Conservation (phyloP, 768 basidiomycete genomes). For the Termitomyces bulborhizus region DNA sequence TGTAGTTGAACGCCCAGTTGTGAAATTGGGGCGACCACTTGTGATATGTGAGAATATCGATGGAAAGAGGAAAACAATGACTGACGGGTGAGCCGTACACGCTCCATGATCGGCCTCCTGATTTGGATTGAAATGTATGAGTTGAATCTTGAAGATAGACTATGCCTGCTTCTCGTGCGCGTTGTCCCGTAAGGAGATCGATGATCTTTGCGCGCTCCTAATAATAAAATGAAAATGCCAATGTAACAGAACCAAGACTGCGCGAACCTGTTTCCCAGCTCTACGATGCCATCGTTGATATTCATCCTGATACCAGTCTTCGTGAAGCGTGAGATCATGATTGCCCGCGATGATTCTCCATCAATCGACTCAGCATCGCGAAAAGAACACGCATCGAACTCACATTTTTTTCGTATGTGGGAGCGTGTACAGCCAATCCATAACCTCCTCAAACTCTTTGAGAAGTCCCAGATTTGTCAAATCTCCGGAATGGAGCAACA, state of each 20-base stretch:
- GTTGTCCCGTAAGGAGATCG: not conserved
- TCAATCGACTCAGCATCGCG: too few species aligned
- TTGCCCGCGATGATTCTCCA: slow-evolving; percentile 27
- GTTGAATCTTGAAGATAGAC: not conserved
- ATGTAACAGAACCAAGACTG: not conserved
- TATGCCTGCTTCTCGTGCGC: not conserved
- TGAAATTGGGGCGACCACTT: slow-evolving; percentile 2
- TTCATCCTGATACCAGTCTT: not conserved
- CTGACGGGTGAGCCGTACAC: slow-evolving; percentile 2
- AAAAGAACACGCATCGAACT: slow-evolving; percentile 22
- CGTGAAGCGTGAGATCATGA: slow-evolving; percentile 62
- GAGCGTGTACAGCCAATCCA: slow-evolving; percentile 52
- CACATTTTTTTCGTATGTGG: slow-evolving; percentile 60
- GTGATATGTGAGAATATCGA: not conserved
- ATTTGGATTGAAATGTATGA: not conserved
- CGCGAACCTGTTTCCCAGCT: not conserved
- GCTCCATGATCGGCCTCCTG: not conserved
- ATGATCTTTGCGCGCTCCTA: not conserved
- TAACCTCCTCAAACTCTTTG: slow-evolving; percentile 38
- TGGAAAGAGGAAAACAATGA: not conserved
- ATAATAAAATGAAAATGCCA: too few species aligned
- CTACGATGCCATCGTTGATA: not conserved
- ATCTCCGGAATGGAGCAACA: slow-evolving; percentile 61
- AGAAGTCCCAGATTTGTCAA: slow-evolving; percentile 45
- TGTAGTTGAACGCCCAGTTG: not conserved